Conservation (phyloP, 305 asterid genomes). For the Plantago coronopus region DNA sequence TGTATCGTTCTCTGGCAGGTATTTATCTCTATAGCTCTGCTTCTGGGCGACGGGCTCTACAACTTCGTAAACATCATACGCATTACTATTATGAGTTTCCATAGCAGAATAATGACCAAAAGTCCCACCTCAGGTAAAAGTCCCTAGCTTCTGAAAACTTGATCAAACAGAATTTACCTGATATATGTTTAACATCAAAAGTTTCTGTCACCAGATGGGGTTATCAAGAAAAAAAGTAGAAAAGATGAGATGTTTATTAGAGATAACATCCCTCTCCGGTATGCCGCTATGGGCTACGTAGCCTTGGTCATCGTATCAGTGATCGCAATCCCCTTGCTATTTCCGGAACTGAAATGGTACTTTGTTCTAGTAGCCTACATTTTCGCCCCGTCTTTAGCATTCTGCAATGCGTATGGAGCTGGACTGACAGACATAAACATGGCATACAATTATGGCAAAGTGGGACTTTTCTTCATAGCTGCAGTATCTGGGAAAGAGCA, state of each 20-base stretch:
- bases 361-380: conserved; percentile 54
- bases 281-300: conserved; percentile 49
- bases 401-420: conserved; percentile 83
- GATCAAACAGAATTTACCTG: neutral
- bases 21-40: conserved; percentile 70
- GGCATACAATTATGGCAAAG: conserved; percentile 79
- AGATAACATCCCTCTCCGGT: conserved; percentile 64
- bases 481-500: conserved; percentile 68
- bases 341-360: conserved; percentile 74
- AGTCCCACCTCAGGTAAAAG: conserved; percentile 35
- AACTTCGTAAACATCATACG: conserved; percentile 52
- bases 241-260: conserved; percentile 45
- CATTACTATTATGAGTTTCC: conserved; percentile 36
- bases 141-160: neutral
- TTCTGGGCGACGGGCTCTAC: conserved; percentile 80
- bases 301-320: conserved; percentile 40
- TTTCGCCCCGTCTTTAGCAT: conserved; percentile 67
- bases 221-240: conserved; percentile 21
- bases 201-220: conserved; percentile 19
- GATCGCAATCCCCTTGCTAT: conserved; percentile 51
- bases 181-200: conserved; percentile 1
- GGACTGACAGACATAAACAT: conserved; percentile 83
- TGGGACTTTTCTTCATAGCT: conserved; percentile 67
- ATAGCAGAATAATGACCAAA: conserved; percentile 23
- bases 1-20: conserved; percentile 35